Percentiles rank a stretch among this genome's conserved stretches.
Evolutionary conservation across 1,284 basidiomycete species (phyloP).

Genomic region (Cutaneotrichosporon sp.): DNA sequence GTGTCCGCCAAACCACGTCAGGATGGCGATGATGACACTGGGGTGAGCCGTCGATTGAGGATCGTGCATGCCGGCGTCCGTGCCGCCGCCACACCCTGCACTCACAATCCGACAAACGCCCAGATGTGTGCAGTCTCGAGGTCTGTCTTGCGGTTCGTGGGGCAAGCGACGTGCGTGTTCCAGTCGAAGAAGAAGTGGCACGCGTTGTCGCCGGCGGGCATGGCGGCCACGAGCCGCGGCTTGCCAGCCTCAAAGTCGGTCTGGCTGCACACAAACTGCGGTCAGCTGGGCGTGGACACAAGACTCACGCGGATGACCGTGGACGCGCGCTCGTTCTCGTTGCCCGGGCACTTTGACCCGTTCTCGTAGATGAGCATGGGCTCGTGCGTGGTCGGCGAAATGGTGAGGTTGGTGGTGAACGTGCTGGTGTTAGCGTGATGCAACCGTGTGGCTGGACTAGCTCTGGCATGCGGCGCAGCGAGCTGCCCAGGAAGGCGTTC

Average conservation of each 20-base stretch:
- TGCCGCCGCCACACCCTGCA: not conserved
- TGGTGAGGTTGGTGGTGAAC: slow-evolving; percentile 35
- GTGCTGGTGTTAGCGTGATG: slow-evolving; percentile 12
- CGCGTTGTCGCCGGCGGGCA: slow-evolving; percentile 43
- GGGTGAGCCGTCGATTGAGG: not conserved
- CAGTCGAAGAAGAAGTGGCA: slow-evolving; percentile 55
- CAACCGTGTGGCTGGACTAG: too few relatives aligned
- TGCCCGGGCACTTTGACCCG: slow-evolving; percentile 43
- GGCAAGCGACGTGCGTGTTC: slow-evolving; percentile 52
- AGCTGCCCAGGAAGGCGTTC: too few relatives aligned
- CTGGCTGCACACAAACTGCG: slow-evolving; percentile 49
- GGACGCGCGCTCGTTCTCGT: slow-evolving; percentile 38
- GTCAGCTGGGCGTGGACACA: not conserved
- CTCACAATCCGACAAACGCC: slow-evolving; percentile 44
- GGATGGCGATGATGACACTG: slow-evolving; percentile 45
- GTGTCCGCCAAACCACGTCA: slow-evolving; percentile 50
- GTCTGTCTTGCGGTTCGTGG: slow-evolving; percentile 36
- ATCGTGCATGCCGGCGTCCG: not conserved
- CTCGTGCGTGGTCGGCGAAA: slow-evolving; percentile 43
- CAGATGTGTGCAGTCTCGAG: slow-evolving; percentile 37
- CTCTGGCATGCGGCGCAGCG: not conserved
- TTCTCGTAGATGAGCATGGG: slow-evolving; percentile 43
- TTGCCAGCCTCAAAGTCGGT: slow-evolving; percentile 44
- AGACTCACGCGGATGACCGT: slow-evolving; percentile 45
- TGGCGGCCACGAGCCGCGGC: slow-evolving; percentile 44